Conservation (phyloP, 805 yeast genomes). For the Kluyveromyces wickerhamii region DNA sequence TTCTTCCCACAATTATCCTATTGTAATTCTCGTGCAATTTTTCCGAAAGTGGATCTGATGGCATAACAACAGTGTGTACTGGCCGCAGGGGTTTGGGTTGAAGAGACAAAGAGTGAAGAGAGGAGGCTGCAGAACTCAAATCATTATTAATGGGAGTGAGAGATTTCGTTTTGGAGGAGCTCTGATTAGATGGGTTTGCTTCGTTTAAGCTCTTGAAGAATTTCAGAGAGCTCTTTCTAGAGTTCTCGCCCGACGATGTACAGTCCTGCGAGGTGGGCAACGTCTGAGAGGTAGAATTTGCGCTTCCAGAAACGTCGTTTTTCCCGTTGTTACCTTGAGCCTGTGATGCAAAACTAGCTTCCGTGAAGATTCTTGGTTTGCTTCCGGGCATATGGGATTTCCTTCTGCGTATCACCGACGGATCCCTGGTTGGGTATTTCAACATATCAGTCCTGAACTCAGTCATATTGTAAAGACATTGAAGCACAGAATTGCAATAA, state of each 20-base stretch:
- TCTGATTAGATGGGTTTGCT: no score
- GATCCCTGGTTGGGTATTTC: slow-evolving; percentile 37
- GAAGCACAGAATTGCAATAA: slow-evolving; percentile 88
- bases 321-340: neutral
- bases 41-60: slow-evolving; percentile 21
- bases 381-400: slow-evolving; percentile 35
- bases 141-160: no score
- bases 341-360: slow-evolving; percentile 19
- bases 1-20: slow-evolving; percentile 26
- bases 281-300: neutral
- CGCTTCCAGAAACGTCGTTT: neutral
- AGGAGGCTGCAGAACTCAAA: no score
- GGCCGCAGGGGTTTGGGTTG: slow-evolving; percentile 7
- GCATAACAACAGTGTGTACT: slow-evolving; percentile 20
- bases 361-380: slow-evolving; percentile 29
- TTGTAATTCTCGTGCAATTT: slow-evolving; percentile 24
- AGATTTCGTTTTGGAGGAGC: no score
- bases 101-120: neutral
- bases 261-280: neutral
- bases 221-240: slow-evolving; percentile 1
- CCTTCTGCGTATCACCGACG: slow-evolving; percentile 28
- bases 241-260: neutral
- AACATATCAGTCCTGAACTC: slow-evolving; percentile 55
- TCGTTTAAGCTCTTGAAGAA: slow-evolving; percentile 2
- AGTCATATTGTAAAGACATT: slow-evolving; percentile 71